Percentiles rank a stretch among this genome's conserved stretches.
Evolutionary conservation across 768 basidiomycete genomes (phyloP).

Genomic region (Pholiota microspora): DNA sequence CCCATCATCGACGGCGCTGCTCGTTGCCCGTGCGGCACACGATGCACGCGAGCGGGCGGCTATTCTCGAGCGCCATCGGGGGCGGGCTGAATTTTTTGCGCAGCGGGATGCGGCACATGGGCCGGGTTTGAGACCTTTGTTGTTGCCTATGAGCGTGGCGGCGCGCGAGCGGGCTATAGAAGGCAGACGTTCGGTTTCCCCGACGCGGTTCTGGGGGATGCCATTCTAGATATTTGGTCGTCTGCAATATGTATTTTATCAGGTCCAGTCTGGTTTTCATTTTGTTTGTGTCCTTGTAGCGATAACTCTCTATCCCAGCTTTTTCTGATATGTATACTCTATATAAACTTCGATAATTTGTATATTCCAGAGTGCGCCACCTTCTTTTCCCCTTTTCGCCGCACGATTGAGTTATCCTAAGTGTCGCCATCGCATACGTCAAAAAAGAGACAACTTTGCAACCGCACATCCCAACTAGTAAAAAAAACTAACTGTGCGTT

Average conservation of each 20-base stretch:
- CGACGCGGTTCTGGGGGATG: conserved; percentile 3
- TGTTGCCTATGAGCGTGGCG: conserved; percentile 3
- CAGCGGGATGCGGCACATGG: conserved; percentile 3
- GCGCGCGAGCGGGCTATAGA: neutral
- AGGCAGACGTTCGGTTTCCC: neutral
- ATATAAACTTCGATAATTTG: too few species aligned
- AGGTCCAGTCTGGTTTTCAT: neutral
- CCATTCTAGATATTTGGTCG: neutral
- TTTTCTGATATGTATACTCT: too few species aligned
- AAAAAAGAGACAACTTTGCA: too few species aligned
- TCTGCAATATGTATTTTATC: neutral
- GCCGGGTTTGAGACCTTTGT: neutral
- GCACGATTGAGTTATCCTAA: too few species aligned
- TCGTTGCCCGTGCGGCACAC: neutral
- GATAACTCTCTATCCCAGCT: too few species aligned
- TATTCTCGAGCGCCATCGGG: conserved; percentile 1
- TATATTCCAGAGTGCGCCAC: too few species aligned
- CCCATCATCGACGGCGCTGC: neutral
- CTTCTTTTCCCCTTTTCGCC: too few species aligned
- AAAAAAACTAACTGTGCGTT: too few species aligned
- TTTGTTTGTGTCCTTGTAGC: neutral
- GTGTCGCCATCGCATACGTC: too few species aligned
- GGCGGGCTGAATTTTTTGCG: conserved; percentile 1
- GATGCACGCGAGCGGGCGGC: neutral
- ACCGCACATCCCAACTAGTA: too few species aligned